Percentiles rank a stretch among this genome's conserved stretches.
Conservation (phyloP, 352 stramenopile species). For the Blastocystis sp. region DNA sequence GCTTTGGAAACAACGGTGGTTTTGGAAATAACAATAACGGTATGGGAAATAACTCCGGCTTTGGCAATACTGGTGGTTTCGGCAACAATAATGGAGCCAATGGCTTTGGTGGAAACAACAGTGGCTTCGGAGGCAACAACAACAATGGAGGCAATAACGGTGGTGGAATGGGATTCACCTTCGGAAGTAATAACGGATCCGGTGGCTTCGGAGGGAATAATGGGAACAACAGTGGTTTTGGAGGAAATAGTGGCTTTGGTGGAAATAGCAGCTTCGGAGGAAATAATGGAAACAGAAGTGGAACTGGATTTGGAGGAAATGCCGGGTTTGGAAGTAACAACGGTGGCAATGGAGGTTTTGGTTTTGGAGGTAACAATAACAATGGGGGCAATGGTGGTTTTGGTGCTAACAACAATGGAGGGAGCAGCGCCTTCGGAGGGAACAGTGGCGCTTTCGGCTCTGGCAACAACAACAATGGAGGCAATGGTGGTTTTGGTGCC, state of each 20-base stretch:
- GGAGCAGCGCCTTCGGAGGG: no score
- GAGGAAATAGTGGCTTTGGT: not conserved
- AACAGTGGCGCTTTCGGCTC: not conserved
- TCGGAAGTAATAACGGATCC: not conserved
- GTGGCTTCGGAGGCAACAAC: not conserved
- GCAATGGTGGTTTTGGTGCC: not conserved
- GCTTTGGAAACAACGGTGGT: not conserved
- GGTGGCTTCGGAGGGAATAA: not conserved
- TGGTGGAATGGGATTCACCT: not conserved
- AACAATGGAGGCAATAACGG: not conserved
- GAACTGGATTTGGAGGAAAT: no score
- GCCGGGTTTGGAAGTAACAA: no score
- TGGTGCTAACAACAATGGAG: not conserved
- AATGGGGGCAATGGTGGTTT: not conserved
- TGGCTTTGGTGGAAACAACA: not conserved
- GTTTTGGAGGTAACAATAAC: no score
- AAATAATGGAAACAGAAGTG: not conserved
- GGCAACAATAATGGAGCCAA: not conserved
- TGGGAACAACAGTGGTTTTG: not conserved
- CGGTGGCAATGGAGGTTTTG: not conserved
- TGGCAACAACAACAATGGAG: not conserved
- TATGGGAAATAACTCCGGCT: not conserved
- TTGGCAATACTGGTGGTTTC: not conserved
- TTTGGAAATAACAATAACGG: conserved; percentile 8
- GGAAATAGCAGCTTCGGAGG: no score